Evolutionary conservation across 2,329 filamentous ascomycete species (phyloP).

Genomic region (Botrytis tulipae): DNA sequence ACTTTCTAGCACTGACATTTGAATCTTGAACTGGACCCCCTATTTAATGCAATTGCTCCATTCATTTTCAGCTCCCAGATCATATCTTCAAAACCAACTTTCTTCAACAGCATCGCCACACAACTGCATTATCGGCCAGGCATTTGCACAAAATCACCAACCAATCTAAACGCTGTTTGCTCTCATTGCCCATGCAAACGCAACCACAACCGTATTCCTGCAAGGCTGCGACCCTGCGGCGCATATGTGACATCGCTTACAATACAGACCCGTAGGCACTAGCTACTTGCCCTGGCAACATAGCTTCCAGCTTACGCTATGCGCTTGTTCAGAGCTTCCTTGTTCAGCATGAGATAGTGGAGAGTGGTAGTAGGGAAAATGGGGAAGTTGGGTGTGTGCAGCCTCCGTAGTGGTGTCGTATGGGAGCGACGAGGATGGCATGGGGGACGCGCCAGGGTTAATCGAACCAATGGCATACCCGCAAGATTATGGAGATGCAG

Average conservation of each 20-base stretch:
- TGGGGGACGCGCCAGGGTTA: neutral
- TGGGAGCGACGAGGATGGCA: neutral
- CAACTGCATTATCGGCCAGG: neutral
- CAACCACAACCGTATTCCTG: constrained; percentile 19
- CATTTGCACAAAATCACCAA: neutral
- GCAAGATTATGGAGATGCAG: neutral
- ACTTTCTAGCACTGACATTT: neutral
- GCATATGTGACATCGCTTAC: constrained; percentile 5
- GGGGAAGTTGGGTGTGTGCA: neutral
- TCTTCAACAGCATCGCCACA: constrained; percentile 3
- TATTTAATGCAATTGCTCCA: neutral
- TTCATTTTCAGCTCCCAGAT: constrained; percentile 2
- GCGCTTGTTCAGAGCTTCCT: neutral
- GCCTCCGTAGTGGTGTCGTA: neutral
- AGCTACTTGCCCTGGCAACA: neutral
- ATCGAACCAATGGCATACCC: neutral
- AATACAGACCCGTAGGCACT: neutral
- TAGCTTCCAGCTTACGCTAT: constrained; percentile 1
- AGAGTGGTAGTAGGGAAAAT: neutral
- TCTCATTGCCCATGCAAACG: constrained; percentile 1
- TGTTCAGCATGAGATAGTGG: neutral
- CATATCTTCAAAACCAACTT: neutral
- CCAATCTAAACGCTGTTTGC: neutral
- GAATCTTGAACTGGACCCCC: neutral
- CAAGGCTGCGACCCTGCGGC: constrained; percentile 14